Percentiles rank a stretch among this genome's conserved stretches.
Evolutionary conservation across 768 basidiomycete genomes (phyloP).

Genomic region (Trametopsis cervina): DNA sequence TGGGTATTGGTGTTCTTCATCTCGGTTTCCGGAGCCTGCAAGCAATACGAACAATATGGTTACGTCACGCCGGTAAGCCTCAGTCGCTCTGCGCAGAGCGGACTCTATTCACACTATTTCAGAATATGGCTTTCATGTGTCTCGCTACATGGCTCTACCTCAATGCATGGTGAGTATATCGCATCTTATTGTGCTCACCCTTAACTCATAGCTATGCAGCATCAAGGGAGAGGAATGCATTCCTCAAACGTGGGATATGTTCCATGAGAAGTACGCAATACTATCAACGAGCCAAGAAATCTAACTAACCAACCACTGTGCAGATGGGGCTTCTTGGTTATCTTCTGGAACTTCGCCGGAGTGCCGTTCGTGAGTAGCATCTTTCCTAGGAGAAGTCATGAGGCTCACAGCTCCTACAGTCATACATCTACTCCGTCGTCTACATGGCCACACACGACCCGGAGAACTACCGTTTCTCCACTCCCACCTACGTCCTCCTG

Average conservation of each 20-base stretch:
- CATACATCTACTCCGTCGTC: slow-evolving; percentile 95
- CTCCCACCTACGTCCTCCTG: slow-evolving; percentile 61
- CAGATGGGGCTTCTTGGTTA: slow-evolving; percentile 93
- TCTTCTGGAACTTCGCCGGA: slow-evolving; percentile 96
- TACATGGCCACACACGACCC: slow-evolving; percentile 97
- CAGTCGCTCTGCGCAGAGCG: no score
- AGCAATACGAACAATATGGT: slow-evolving; percentile 90
- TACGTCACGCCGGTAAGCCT: slow-evolving; percentile 83
- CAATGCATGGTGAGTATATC: slow-evolving; percentile 71
- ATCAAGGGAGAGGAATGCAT: slow-evolving; percentile 94
- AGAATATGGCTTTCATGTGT: slow-evolving; percentile 98
- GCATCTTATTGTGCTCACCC: not conserved
- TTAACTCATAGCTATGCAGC: slow-evolving; percentile 30
- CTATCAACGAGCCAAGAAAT: slow-evolving; percentile 1
- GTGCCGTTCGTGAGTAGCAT: slow-evolving; percentile 76
- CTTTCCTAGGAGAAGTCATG: slow-evolving; percentile 4
- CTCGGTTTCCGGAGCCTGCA: slow-evolving; percentile 86
- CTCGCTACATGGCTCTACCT: slow-evolving; percentile 94
- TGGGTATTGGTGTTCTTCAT: slow-evolving; percentile 97
- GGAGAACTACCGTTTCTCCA: slow-evolving; percentile 79
- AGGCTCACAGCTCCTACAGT: slow-evolving; percentile 9
- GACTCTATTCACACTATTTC: no score
- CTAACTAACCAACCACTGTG: slow-evolving; percentile 5
- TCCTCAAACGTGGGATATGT: slow-evolving; percentile 99
- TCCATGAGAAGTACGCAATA: slow-evolving; percentile 80